Evolutionary conservation across 148 eudicot genomes (phyloP), one percentile per base, ranked within the genome.

Genomic region (Silene latifolia): DNA sequence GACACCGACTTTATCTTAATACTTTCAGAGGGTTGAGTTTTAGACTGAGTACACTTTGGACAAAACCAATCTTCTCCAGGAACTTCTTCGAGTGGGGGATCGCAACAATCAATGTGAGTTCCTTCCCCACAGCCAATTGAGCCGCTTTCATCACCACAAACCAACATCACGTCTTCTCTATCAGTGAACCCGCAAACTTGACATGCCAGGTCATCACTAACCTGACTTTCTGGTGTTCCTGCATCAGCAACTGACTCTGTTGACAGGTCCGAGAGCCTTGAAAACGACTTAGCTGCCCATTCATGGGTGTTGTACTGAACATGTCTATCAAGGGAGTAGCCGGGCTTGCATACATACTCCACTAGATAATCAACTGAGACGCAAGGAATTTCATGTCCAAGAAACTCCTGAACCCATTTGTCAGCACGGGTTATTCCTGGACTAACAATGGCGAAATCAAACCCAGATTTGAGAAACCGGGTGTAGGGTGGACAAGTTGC

Each of bases 401-500:
- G 72, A 67, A 95, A 95, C 78, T 95, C 99, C 76, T 95, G 99
- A 46, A 95, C 87, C 98, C 99, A 95, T 61, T 83, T 76, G 73
- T 95, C 99, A 17, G 84, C 91, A 46, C 88, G 91, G 14, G 94
- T 92, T 90, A 89, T 95, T 51, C 97, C 99, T 4, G 96, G 91
- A 66, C 98, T 87, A 51, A 95, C 90, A 68, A 95, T 75, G 74
- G 97, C 99, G 53, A 86, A 95, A 79, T 95, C 97, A 11, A 95
- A 76, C 54, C 85, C 87, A 1, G 97, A 78, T 13, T 90, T 60
- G 13, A 95, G 90, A 79, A 87, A 89, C 9, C 96, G 96, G 4
- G 90, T 86, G 89, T 95, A 95, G 39, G 99, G 99, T 10, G 99
- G 96, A 61, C 94, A 92, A 57, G 99, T 95, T 80, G 99, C 99